Evolutionary conservation across 2,329 filamentous ascomycete species (phyloP).

Genomic region (Monilinia vaccinii-corymbosi): DNA sequence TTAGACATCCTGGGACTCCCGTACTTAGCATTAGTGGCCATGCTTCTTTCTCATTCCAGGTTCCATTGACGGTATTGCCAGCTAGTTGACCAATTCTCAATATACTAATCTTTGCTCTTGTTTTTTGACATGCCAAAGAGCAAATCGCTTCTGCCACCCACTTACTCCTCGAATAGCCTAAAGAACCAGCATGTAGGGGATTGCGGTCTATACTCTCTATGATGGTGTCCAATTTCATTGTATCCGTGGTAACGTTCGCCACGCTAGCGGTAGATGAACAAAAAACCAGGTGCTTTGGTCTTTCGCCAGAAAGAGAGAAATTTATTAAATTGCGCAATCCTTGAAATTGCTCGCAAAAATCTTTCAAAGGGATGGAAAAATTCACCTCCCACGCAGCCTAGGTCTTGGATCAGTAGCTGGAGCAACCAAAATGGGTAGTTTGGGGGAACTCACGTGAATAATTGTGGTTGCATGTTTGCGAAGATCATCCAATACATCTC

Average conservation of each 20-base stretch:
- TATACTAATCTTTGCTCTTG: constrained; percentile 11
- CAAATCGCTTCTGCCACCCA: constrained; percentile 51
- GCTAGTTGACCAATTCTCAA: constrained; percentile 35
- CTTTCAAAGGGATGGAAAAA: constrained; percentile 47
- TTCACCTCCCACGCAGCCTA: constrained; percentile 52
- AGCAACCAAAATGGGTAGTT: not conserved
- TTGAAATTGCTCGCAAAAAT: constrained; percentile 46
- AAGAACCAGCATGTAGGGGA: constrained; percentile 31
- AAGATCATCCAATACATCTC: constrained; percentile 27
- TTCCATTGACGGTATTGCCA: constrained; percentile 34
- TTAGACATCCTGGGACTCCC: constrained; percentile 26
- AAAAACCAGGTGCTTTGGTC: constrained; percentile 34
- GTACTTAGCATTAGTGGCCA: constrained; percentile 40
- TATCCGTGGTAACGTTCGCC: constrained; percentile 21
- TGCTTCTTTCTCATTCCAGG: constrained; percentile 41
- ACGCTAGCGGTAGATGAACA: constrained; percentile 44
- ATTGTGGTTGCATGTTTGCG: constrained; percentile 33
- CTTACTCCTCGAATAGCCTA: constrained; percentile 48
- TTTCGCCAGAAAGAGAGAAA: constrained; percentile 31
- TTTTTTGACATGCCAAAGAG: constrained; percentile 28
- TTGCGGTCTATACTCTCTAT: not conserved
- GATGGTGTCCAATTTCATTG: not conserved
- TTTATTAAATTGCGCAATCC: constrained; percentile 41
- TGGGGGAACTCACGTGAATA: constrained; percentile 39
- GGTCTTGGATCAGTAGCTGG: not conserved